Percentiles rank a stretch among this genome's conserved stretches.
These are phyloP conservation scores for Phytophthora macrochlamydospora DNA, from an alignment of 352 stramenopile genomes.

Conservation along the genomic window DNA sequence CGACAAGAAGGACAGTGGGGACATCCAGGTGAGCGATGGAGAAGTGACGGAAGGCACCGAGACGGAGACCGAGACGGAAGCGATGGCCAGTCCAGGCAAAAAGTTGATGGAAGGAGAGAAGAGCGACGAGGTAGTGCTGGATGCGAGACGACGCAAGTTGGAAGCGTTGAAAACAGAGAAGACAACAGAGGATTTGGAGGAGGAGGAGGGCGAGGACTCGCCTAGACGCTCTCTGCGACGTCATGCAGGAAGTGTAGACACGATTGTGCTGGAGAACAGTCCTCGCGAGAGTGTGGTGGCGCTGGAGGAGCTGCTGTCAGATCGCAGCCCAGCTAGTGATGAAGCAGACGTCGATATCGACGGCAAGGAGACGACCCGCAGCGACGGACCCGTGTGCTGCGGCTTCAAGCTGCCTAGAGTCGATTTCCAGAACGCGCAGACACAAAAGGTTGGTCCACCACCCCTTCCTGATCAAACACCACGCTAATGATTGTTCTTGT, in stretches of 20 bases:
- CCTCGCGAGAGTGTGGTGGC: slow-evolving; percentile 59
- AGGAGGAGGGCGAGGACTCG: slow-evolving; percentile 7
- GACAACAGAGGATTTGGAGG: slow-evolving; percentile 1
- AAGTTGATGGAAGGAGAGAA: slow-evolving; percentile 22
- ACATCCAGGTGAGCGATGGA: slow-evolving; percentile 13
- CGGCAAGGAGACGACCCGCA: slow-evolving; percentile 25
- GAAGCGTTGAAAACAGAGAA: slow-evolving; percentile 17
- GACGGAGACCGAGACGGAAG: slow-evolving; percentile 43
- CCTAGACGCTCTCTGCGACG: not conserved
- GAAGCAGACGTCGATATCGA: slow-evolving; percentile 24
- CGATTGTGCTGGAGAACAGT: slow-evolving; percentile 48
- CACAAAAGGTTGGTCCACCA: slow-evolving; percentile 59
- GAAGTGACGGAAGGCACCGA: slow-evolving; percentile 42
- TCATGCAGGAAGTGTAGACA: slow-evolving; percentile 33
- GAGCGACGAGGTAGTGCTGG: slow-evolving; percentile 28
- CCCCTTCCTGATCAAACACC: too few relatives aligned
- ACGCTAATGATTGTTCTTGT: not conserved
- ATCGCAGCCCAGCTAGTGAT: slow-evolving; percentile 23
- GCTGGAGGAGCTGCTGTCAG: slow-evolving; percentile 51
- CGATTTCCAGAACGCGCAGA: slow-evolving; percentile 73
- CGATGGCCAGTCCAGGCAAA: slow-evolving; percentile 20
- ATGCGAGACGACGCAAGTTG: slow-evolving; percentile 26
- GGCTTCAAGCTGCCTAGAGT: slow-evolving; percentile 52
- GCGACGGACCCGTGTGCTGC: slow-evolving; percentile 34
- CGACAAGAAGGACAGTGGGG: slow-evolving; percentile 20